These are phyloP conservation scores for Santalum album DNA, from an alignment of 164 flowering plant species.

Conservation along the genomic window DNA sequence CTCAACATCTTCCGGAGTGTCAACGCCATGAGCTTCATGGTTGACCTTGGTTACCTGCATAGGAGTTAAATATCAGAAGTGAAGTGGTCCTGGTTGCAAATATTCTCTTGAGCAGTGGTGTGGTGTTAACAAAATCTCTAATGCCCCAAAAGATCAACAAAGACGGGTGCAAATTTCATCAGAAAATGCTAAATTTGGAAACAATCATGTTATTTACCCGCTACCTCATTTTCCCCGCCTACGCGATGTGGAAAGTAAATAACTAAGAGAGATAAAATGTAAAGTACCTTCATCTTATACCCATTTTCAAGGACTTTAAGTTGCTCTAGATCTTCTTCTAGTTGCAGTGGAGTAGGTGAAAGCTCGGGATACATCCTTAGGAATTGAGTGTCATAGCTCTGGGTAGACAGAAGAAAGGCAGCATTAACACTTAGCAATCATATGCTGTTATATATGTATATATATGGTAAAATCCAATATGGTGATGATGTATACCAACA, in stretches of 20 bases:
- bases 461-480: no score
- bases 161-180: no score
- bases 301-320: slow-evolving; percentile 98
- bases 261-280: not conserved
- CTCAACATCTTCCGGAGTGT: slow-evolving; percentile 55
- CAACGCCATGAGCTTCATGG: slow-evolving; percentile 67
- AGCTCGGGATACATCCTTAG: slow-evolving; percentile 78
- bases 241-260: no score
- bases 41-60: slow-evolving; percentile 60
- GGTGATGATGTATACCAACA: no score
- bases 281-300: slow-evolving; percentile 83
- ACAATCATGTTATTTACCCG: no score
- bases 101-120: no score
- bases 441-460: no score
- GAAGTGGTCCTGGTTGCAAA: no score
- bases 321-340: slow-evolving; percentile 95
- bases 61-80: not conserved
- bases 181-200: no score
- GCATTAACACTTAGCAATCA: not conserved
- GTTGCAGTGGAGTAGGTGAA: slow-evolving; percentile 82
- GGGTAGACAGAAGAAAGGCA: slow-evolving; percentile 12
- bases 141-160: no score
- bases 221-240: no score
- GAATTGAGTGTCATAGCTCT: slow-evolving; percentile 86
- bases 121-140: no score